These are phyloP conservation scores for Arachis stenosperma DNA, from an alignment of 306 rosid genomes.

Conservation along the genomic window DNA sequence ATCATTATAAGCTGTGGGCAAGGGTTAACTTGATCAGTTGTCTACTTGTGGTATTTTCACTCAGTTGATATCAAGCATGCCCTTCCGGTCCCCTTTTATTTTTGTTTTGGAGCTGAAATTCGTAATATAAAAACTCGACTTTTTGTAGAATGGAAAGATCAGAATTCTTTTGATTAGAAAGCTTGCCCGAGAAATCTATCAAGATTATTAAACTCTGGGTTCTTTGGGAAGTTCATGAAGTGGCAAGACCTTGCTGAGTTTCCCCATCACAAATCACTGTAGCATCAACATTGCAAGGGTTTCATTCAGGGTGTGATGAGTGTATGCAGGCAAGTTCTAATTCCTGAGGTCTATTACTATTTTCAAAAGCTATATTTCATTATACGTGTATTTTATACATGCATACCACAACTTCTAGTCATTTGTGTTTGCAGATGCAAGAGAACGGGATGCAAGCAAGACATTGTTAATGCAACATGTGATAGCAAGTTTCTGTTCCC, in stretches of 20 bases:
- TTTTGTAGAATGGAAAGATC: background rate
- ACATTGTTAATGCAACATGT: background rate
- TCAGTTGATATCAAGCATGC: constrained; percentile 14
- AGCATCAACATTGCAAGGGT: constrained; percentile 10
- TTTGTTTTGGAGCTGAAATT: no score
- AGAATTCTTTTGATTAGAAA: background rate
- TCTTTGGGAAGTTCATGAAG: constrained; percentile 21
- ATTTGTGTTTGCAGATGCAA: background rate
- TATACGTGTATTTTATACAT: constrained; percentile 7
- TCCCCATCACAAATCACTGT: background rate
- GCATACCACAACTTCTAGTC: background rate
- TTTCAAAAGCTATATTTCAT: constrained; percentile 7
- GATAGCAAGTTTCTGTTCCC: background rate
- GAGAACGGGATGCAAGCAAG: background rate
- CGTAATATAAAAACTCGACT: no score
- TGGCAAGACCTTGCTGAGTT: background rate
- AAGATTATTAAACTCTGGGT: constrained; percentile 3
- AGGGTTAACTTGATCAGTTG: background rate
- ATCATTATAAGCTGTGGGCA: constrained; percentile 5
- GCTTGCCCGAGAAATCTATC: constrained; percentile 21
- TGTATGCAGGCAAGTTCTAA: constrained; percentile 26
- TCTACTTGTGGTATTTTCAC: background rate
- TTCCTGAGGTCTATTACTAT: constrained; percentile 1
- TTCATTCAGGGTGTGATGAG: constrained; percentile 4
- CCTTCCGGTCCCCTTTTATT: no score